These are phyloP conservation scores for Clarireedia paspali DNA, from an alignment of 2,329 filamentous ascomycete genomes.

Conservation along the genomic window DNA sequence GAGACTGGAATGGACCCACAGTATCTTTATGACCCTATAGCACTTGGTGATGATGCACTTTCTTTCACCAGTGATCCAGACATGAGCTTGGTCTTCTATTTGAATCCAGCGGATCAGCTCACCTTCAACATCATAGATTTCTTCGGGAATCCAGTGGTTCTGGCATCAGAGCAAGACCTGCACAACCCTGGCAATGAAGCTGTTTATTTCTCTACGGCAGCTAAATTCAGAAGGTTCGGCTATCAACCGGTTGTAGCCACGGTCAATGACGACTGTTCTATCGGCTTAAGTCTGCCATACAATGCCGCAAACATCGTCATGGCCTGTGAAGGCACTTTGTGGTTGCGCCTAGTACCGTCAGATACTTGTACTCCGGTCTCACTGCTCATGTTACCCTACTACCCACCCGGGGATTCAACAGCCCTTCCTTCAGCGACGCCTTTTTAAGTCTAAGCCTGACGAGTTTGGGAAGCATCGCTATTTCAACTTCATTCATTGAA, in stretches of 20 bases:
- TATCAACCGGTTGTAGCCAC: constrained; percentile 11
- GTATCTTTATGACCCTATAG: constrained; percentile 15
- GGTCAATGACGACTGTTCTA: constrained; percentile 11
- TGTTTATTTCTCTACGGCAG: constrained; percentile 12
- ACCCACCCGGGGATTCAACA: not conserved
- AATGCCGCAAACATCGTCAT: constrained; percentile 9
- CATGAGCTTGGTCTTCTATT: constrained; percentile 12
- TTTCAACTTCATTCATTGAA: constrained; percentile 1
- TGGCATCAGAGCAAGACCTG: constrained; percentile 14
- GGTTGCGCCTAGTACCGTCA: not conserved
- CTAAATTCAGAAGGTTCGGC: constrained; percentile 2
- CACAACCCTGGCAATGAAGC: constrained; percentile 15
- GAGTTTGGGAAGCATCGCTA: constrained; percentile 2
- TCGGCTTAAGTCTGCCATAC: constrained; percentile 11
- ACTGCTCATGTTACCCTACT: constrained; percentile 1
- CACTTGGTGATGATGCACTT: constrained; percentile 12
- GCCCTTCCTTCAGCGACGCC: not conserved
- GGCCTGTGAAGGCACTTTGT: constrained; percentile 3
- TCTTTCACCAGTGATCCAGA: constrained; percentile 7
- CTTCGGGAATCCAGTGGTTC: constrained; percentile 8
- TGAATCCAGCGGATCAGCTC: constrained; percentile 11
- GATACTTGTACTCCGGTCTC: not conserved
- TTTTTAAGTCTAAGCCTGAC: constrained; percentile 10
- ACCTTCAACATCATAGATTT: constrained; percentile 11
- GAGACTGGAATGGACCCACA: constrained; percentile 4